Evolutionary conservation across 129 eudicot genomes (phyloP).

Genomic region (Glebionis coronaria): DNA sequence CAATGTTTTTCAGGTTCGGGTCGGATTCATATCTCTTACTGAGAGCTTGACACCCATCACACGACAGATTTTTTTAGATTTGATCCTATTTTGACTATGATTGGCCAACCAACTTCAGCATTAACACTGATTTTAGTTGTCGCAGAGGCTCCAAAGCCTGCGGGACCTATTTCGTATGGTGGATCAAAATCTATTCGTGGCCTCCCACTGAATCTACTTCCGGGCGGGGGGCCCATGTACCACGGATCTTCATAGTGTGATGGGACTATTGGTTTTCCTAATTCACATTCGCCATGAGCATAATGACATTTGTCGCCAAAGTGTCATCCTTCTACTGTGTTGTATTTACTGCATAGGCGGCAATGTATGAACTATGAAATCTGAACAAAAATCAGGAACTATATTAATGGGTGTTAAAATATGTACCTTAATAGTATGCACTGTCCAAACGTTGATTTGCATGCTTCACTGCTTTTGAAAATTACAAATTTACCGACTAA

Average conservation of each 20-base stretch:
- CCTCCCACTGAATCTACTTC: slow-evolving; percentile 36
- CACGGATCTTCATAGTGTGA: slow-evolving; percentile 59
- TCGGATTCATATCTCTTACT: slow-evolving; percentile 70
- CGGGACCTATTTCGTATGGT: slow-evolving; percentile 36
- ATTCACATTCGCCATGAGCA: slow-evolving; percentile 95
- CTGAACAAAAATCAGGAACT: no score
- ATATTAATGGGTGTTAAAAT: no score
- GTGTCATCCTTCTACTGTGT: slow-evolving; percentile 82
- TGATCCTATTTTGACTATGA: slow-evolving; percentile 80
- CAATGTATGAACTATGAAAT: no score
- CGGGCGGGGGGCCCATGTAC: slow-evolving; percentile 47
- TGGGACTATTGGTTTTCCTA: slow-evolving; percentile 59
- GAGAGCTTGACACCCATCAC: slow-evolving; percentile 70
- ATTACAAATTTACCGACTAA: no score
- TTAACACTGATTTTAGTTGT: slow-evolving; percentile 83
- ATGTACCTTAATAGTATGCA: no score
- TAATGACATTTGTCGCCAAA: slow-evolving; percentile 84
- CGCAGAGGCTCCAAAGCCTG: slow-evolving; percentile 78
- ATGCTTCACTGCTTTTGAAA: no score
- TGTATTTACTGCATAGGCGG: slow-evolving; percentile 65
- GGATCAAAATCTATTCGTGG: slow-evolving; percentile 49
- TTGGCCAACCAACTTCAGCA: slow-evolving; percentile 71
- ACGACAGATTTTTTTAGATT: slow-evolving; percentile 84
- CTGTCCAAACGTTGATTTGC: no score
- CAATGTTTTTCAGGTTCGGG: slow-evolving; percentile 69